phyloP scores from a whole-genome alignment of 129 eudicot species.

The Pseudognaphalium luteoalbum region DNA sequence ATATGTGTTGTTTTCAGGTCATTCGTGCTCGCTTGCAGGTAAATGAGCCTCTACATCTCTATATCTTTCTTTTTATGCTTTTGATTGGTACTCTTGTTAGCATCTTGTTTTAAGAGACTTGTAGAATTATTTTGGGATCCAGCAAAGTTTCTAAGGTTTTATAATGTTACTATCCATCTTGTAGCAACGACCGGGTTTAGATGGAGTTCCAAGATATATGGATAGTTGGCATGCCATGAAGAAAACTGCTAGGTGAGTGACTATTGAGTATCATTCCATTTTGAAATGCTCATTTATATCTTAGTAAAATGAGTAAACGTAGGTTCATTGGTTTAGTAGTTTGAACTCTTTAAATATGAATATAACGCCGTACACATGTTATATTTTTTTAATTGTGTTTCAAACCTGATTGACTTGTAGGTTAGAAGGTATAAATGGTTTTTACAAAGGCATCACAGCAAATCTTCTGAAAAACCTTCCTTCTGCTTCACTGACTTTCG shows the following conservation, averaged over 20 bases:
- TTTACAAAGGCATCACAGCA: conserved; percentile 91
- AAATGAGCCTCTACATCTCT: conserved; percentile 14
- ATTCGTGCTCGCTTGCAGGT: conserved; percentile 97
- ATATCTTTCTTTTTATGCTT: conserved; percentile 8
- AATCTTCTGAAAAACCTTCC: conserved; percentile 89
- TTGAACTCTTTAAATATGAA: conserved; percentile 7
- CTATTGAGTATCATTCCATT: not conserved
- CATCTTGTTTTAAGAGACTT: not conserved
- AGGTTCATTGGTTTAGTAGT: conserved; percentile 7
- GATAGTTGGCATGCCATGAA: conserved; percentile 82
- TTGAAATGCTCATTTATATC: not conserved
- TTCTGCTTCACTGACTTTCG: conserved; percentile 85
- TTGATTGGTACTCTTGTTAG: conserved; percentile 2
- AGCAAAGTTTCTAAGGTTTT: not conserved
- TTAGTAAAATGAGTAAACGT: not conserved
- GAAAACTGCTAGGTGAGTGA: conserved; percentile 78
- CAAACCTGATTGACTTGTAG: conserved; percentile 35
- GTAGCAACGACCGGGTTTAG: conserved; percentile 84
- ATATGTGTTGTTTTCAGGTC: conserved; percentile 52
- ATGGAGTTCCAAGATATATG: conserved; percentile 72
- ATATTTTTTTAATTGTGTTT: not conserved
- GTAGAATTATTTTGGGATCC: not conserved
- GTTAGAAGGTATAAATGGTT: conserved; percentile 83
- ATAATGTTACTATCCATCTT: conserved; percentile 9
- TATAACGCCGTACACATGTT: not conserved